These are phyloP conservation scores for Collybia mongolica DNA, from an alignment of 768 basidiomycete genomes.

Conservation along the genomic window DNA sequence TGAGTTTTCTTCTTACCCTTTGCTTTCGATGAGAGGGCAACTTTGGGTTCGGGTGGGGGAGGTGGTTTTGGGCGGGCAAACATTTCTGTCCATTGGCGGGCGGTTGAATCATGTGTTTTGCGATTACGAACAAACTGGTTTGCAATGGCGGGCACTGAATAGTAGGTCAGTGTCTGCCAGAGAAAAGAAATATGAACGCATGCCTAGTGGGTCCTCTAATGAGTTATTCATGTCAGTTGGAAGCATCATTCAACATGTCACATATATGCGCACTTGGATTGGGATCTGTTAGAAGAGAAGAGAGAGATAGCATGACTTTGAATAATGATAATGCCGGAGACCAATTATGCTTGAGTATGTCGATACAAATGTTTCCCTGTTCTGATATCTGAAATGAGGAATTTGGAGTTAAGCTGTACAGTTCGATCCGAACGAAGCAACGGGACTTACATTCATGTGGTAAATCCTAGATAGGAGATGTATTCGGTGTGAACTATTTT, in stretches of 20 bases:
- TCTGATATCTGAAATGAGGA: constrained; percentile 55
- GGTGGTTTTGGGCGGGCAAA: constrained; percentile 45
- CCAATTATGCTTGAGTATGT: constrained; percentile 94
- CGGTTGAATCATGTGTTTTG: constrained; percentile 71
- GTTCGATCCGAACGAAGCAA: background rate
- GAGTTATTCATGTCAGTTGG: constrained; percentile 6
- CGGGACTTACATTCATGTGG: constrained; percentile 70
- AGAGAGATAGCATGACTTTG: constrained; percentile 93
- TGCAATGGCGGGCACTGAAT: constrained; percentile 67
- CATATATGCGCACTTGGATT: constrained; percentile 71
- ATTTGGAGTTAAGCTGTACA: background rate
- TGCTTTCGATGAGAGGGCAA: constrained; percentile 18
- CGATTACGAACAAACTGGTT: constrained; percentile 66
- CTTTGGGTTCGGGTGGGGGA: constrained; percentile 12
- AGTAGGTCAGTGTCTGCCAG: background rate
- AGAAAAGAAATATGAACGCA: constrained; percentile 9
- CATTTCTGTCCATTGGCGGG: constrained; percentile 73
- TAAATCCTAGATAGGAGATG: constrained; percentile 58
- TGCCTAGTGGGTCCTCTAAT: constrained; percentile 72
- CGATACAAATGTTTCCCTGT: constrained; percentile 77
- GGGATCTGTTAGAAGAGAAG: constrained; percentile 89
- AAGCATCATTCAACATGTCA: background rate
- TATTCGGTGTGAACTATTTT: background rate
- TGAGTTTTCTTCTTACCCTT: constrained; percentile 36
- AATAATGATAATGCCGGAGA: constrained; percentile 91